Base-by-base conservation (phyloP, 495 filamentous ascomycete genomes). In the Aspergillus affinis region DNA sequence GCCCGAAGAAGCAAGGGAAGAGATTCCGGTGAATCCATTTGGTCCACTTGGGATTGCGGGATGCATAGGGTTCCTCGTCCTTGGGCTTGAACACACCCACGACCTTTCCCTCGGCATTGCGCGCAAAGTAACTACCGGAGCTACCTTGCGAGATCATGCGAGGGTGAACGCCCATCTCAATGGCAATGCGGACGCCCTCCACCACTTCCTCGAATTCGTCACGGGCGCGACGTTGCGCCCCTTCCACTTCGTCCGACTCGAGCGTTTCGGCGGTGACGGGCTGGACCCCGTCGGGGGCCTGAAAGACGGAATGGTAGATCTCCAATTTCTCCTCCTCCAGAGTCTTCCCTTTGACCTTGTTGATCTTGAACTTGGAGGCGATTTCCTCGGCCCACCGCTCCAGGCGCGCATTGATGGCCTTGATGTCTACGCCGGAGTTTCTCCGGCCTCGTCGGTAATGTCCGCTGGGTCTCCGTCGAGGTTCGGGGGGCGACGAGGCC, bases 71-170 rank as follows among this genome's bases (percentile, higher is more conserved):
- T 73, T 99, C 94, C 73, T 99, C 94, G 71, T 99, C 94, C 75
- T 99, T 99, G 41, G 94, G 94, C 72, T 99, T 99, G 74, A 99
- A 98, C 9, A 99, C 95, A 23, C 92, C 94, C 17, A 99, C 91
- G 15, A 96, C 88, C 74, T 95, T 97, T 19, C 94, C 94, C 20
- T 94, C 87, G 27, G 80, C 85, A 67, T 97, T 93, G 60, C 92
- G 82, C 54, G 94, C 95, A 81, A 98, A 99, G 77, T 99, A 99
- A 72, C 92, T 96, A 12, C 94, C 94, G 6, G 93, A 97, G 72
- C 92, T 96, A 26, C 94, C 94, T 74, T 99, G 93, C 1, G 93
- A 86, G 57, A 99, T 99, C 84, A 98, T 89, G 56, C 88, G 90
- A 21, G 94, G 94, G 71, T 99, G 95, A 51, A 93, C 86, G 32